Evolutionary conservation across 768 basidiomycete species (phyloP).

Genomic region (Favolaschia claudopus): DNA sequence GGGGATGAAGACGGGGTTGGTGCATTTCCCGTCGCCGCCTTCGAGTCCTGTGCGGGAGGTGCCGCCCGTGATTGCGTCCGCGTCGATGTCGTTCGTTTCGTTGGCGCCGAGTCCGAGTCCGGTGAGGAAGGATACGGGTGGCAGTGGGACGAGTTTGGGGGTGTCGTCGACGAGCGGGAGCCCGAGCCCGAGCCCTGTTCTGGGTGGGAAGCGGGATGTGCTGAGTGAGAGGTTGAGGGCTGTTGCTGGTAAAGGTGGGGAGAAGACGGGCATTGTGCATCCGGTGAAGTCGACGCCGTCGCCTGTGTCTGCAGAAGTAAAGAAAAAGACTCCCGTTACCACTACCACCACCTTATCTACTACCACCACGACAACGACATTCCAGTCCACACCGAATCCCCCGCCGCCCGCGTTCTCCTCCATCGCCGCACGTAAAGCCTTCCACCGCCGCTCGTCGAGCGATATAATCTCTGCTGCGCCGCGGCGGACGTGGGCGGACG

Average conservation of each 20-base stretch:
- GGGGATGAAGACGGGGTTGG: not conserved
- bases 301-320: not conserved
- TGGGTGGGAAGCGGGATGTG: slow-evolving; percentile 38
- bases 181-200: not conserved
- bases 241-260: slow-evolving; percentile 29
- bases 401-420: slow-evolving; percentile 8
- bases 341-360: too few relatives aligned
- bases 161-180: not conserved
- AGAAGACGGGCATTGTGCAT: slow-evolving; percentile 14
- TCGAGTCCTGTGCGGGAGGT: slow-evolving; percentile 15
- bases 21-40: slow-evolving; percentile 24
- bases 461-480: slow-evolving; percentile 21
- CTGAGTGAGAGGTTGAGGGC: slow-evolving; percentile 52
- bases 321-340: too few relatives aligned
- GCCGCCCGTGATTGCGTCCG: slow-evolving; percentile 14
- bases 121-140: not conserved
- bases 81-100: not conserved
- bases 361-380: too few relatives aligned
- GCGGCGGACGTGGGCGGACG: slow-evolving; percentile 3
- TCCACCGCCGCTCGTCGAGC: slow-evolving; percentile 31
- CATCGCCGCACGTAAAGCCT: slow-evolving; percentile 13
- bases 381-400: not conserved
- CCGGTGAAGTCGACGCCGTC: not conserved
- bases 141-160: slow-evolving; percentile 1
- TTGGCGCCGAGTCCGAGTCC: slow-evolving; percentile 30